Conservation (phyloP, 2,329 filamentous ascomycete genomes). For the Orbilia ellipsospora region DNA sequence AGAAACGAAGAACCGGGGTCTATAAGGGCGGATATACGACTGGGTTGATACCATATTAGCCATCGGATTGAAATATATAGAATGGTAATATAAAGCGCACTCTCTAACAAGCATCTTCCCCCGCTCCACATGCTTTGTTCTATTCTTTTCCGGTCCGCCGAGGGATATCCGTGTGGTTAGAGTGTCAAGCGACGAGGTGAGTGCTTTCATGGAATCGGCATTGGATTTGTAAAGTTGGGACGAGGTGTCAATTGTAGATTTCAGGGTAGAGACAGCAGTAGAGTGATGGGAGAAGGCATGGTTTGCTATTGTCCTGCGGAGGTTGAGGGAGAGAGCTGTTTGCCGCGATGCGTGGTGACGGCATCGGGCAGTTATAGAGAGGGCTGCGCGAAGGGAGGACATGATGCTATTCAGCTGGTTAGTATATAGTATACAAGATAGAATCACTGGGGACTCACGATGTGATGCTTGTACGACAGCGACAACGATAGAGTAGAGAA, state of each 20-base stretch:
- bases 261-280: conserved; percentile 81
- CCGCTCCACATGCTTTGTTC: conserved; percentile 84
- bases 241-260: conserved; percentile 78
- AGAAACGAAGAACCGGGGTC: conserved; percentile 91
- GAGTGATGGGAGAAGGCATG: conserved; percentile 86
- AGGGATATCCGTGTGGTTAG: conserved; percentile 78
- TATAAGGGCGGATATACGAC: conserved; percentile 82
- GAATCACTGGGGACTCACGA: no score
- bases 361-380: conserved; percentile 13
- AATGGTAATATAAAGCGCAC: conserved; percentile 58
- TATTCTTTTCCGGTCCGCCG: conserved; percentile 83
- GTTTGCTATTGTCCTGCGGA: conserved; percentile 70
- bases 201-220: conserved; percentile 77
- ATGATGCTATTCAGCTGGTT: not conserved
- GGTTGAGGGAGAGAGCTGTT: not conserved
- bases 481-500: not conserved
- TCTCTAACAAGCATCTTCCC: conserved; percentile 96
- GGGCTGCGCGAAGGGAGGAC: conserved; percentile 35
- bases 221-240: conserved; percentile 86
- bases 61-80: not conserved
- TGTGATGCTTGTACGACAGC: no score
- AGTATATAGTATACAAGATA: no score
- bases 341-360: not conserved
- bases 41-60: not conserved
- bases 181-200: conserved; percentile 74